Conservation (phyloP, 345 rosid species). For the Hibiscus tridactylites region DNA sequence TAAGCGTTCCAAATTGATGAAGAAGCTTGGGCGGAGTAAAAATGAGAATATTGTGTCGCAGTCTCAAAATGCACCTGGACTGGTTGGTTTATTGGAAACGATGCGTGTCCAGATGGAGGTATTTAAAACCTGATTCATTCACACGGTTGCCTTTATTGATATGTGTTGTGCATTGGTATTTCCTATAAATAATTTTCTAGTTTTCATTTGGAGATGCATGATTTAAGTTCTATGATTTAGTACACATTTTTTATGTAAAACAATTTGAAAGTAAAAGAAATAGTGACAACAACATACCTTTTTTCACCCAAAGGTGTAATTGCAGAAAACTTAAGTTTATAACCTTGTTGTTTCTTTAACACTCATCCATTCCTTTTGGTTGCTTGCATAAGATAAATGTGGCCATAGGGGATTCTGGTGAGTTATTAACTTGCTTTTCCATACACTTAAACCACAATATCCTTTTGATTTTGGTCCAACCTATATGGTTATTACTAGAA, state of each 20-base stretch:
- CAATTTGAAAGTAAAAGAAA: background rate
- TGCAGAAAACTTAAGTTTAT: background rate
- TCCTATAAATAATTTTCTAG: background rate
- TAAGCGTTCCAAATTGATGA: constrained; percentile 74
- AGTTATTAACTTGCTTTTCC: background rate
- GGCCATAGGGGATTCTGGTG: background rate
- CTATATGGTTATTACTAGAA: background rate
- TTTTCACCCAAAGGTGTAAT: background rate
- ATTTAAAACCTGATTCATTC: background rate
- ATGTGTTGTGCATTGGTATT: background rate
- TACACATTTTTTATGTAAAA: background rate
- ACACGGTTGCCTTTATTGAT: background rate
- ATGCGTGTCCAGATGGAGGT: constrained; percentile 99
- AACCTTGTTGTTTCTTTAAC: background rate
- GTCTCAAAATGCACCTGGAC: constrained; percentile 60
- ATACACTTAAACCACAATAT: background rate
- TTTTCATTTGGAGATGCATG: background rate
- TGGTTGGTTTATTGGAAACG: constrained; percentile 73
- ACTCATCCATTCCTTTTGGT: background rate
- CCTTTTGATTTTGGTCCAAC: background rate
- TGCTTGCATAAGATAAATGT: background rate
- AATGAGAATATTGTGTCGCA: constrained; percentile 48
- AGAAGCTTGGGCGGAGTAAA: constrained; percentile 88
- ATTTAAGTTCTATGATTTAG: background rate
- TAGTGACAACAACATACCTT: background rate